Evolutionary conservation across 306 rosid genomes (phyloP), one percentile per base, ranked within the genome.

Genomic region (Mucuna pruriens): DNA sequence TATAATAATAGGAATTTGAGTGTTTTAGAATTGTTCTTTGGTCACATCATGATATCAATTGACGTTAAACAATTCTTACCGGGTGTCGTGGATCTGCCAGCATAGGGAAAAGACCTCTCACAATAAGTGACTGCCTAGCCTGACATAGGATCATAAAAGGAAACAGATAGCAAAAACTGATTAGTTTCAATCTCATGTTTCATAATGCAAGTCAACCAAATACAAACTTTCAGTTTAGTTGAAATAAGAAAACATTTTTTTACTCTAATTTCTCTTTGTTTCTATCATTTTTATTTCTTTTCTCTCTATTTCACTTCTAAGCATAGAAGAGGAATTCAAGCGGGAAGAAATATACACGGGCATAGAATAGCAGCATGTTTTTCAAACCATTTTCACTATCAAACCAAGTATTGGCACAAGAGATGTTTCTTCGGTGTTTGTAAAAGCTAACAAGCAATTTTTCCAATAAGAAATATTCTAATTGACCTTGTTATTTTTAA

Each of bases 11-110:
- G 6, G n/a, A 75, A 58, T 74, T 52, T 40, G 23, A 79, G 51
- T 8, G 23, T 70, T 79, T 69, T 29, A 2, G 71, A 42, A 57
- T 19, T 19, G 39, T 79, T 69, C 62, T 17, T 44, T 17, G 20
- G 61, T 76, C 63, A 48, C 64, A 33, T 72, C 77, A 20, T 51
- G 3, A 45, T 61, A 31, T 70, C 2, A 77, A 77, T 42, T 1
- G 12, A 44, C 29, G 38, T 46, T 61, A 17, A 42, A 77, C 29
- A 61, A 88, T 68, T 48, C 94, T 91, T 88, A 95, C 99, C 11
- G 97, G 97, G 85, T 95, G 99, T 19, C 92, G 86, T 34, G 97
- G 99, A 88, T 95, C 99, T 51, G 99, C 99, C 74, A 92, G 95
- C 97, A 93, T 84, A 60, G 99, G 97, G 89, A 92, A 95, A 69